Conservation (phyloP, 129 eudicot genomes). For the sunflower (Helianthus annuus) region HanXRQr2.0-SUNRISE NC_035448.2:126597525-126598024, state of each 20-base stretch:
- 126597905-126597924: not conserved
- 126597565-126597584: too few relatives aligned
- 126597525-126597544: too few relatives aligned
- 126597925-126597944: not conserved
- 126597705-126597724: not conserved
- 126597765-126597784: not conserved
- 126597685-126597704: not conserved
- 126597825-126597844: not conserved
- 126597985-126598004: not conserved
- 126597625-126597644: not conserved
- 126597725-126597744: not conserved
- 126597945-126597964: not conserved
- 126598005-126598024: not conserved
- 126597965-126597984: not conserved
- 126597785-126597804: not conserved
- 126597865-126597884: not conserved
- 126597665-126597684: not conserved
- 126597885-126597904: not conserved
- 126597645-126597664: not conserved
- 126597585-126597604: too few relatives aligned
- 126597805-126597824: not conserved
- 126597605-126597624: not conserved
- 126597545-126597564: too few relatives aligned
- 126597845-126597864: not conserved
- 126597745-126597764: not conserved